phyloP scores from a whole-genome alignment of 1,284 basidiomycete species.

The Pseudozyma flocculosa region DNA sequence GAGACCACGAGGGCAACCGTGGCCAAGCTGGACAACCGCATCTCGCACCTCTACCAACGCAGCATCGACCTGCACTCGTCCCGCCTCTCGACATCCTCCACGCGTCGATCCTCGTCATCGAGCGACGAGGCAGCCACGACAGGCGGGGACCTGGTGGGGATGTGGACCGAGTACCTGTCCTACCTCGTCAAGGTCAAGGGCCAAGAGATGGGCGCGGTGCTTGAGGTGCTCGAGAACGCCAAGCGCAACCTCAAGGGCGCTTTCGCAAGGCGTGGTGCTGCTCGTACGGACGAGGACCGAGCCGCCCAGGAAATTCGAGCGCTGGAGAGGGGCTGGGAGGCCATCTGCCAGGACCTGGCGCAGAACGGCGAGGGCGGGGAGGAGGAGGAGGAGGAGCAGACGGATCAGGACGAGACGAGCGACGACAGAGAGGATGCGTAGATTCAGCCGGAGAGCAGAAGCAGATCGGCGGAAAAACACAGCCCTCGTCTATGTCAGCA shows the following conservation, averaged over 20 bases:
- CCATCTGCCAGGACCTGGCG: slow-evolving; percentile 17
- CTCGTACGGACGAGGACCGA: slow-evolving; percentile 11
- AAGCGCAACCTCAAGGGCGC: not conserved
- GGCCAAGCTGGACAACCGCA: too few relatives aligned
- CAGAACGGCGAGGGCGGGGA: not conserved
- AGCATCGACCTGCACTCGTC: too few relatives aligned
- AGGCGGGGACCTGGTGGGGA: slow-evolving; percentile 9
- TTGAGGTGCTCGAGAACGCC: slow-evolving; percentile 12
- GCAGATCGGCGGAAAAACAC: too few relatives aligned
- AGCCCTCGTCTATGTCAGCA: too few relatives aligned
- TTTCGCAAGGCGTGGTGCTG: too few relatives aligned
- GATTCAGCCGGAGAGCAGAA: too few relatives aligned
- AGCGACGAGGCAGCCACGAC: slow-evolving; percentile 1
- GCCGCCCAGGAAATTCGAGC: slow-evolving; percentile 1
- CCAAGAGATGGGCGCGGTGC: slow-evolving; percentile 11
- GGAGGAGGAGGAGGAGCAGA: not conserved
- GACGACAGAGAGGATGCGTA: not conserved
- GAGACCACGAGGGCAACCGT: too few relatives aligned
- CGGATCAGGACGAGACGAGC: not conserved
- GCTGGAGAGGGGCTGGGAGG: slow-evolving; percentile 22
- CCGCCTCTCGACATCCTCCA: not conserved
- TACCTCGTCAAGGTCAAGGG: slow-evolving; percentile 4
- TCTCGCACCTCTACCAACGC: too few relatives aligned
- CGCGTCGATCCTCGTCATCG: slow-evolving; percentile 14
- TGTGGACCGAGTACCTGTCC: slow-evolving; percentile 16